Percentiles rank a stretch among this genome's conserved stretches.
Evolutionary conservation across 2,329 filamentous ascomycete genomes (phyloP).

Genomic region (Trichoderma atroviride): DNA sequence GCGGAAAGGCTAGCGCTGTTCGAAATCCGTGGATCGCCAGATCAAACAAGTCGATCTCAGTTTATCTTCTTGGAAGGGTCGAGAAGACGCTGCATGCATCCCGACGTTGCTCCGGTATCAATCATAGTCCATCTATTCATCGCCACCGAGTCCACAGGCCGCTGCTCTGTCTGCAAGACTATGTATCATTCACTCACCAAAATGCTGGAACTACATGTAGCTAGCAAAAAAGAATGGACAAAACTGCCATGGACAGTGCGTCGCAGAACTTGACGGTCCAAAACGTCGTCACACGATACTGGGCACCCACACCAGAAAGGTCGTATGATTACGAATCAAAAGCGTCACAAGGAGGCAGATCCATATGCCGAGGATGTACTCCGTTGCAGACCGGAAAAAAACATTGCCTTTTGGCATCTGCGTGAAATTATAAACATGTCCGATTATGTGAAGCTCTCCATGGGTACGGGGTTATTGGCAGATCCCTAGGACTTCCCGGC

Average conservation of each 20-base stretch:
- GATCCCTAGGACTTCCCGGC: not conserved
- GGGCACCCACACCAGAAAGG: not conserved
- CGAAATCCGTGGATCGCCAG: not conserved
- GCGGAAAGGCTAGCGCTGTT: constrained; percentile 3
- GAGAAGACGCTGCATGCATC: not conserved
- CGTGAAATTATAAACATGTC: not conserved
- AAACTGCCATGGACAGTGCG: not conserved
- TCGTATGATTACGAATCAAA: not conserved
- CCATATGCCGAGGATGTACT: not conserved
- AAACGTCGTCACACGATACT: not conserved
- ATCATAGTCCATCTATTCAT: not conserved
- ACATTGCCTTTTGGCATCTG: not conserved
- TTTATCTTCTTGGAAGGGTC: not conserved
- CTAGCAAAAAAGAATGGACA: not conserved
- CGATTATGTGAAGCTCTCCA: not conserved
- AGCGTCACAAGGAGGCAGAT: not conserved
- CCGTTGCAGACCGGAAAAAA: not conserved
- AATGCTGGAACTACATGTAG: not conserved
- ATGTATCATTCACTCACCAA: not conserved
- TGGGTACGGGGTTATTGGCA: not conserved
- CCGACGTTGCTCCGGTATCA: not conserved
- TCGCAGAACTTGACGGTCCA: not conserved
- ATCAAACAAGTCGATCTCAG: not conserved
- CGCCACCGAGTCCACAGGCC: not conserved
- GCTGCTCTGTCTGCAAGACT: not conserved